Conservation (phyloP, 805 yeast species). For the Saturnispora sekii region DNA sequence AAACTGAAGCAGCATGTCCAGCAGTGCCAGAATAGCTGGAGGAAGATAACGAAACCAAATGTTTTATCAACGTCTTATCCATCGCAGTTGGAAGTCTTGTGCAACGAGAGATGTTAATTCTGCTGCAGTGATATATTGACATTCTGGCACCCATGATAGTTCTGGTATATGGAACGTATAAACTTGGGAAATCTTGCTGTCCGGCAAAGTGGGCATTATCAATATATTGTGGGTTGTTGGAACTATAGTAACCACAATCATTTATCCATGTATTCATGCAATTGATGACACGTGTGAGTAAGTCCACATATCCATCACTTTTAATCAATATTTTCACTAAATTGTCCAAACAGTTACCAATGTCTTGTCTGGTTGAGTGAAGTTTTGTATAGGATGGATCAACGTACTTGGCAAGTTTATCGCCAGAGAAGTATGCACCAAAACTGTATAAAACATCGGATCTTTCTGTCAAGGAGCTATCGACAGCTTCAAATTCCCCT, state of each 20-base stretch:
- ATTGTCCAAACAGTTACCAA: slow-evolving; percentile 49
- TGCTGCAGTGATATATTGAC: slow-evolving; percentile 62
- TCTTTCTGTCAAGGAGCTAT: slow-evolving; percentile 28
- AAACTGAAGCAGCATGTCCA: slow-evolving; percentile 54
- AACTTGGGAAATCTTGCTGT: slow-evolving; percentile 53
- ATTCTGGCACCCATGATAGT: slow-evolving; percentile 67
- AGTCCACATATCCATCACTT: slow-evolving; percentile 53
- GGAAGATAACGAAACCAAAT: slow-evolving; percentile 52
- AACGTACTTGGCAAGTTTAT: slow-evolving; percentile 17
- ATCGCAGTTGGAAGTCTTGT: slow-evolving; percentile 58
- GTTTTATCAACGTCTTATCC: slow-evolving; percentile 54
- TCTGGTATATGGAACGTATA: slow-evolving; percentile 66
- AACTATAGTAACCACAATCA: slow-evolving; percentile 23
- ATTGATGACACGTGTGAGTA: slow-evolving; percentile 52
- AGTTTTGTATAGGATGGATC: slow-evolving; percentile 39
- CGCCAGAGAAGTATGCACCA: slow-evolving; percentile 24
- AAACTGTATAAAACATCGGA: slow-evolving; percentile 20
- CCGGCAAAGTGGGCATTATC: slow-evolving; percentile 30
- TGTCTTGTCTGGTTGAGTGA: slow-evolving; percentile 48
- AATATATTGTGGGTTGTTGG: slow-evolving; percentile 21
- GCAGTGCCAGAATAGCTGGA: slow-evolving; percentile 67
- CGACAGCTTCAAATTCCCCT: slow-evolving; percentile 35
- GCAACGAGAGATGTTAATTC: slow-evolving; percentile 63
- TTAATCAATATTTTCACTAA: slow-evolving; percentile 38
- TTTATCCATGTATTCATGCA: slow-evolving; percentile 57